phyloP scores from a whole-genome alignment of 805 yeast genomes.

The Candida suzukii region DNA sequence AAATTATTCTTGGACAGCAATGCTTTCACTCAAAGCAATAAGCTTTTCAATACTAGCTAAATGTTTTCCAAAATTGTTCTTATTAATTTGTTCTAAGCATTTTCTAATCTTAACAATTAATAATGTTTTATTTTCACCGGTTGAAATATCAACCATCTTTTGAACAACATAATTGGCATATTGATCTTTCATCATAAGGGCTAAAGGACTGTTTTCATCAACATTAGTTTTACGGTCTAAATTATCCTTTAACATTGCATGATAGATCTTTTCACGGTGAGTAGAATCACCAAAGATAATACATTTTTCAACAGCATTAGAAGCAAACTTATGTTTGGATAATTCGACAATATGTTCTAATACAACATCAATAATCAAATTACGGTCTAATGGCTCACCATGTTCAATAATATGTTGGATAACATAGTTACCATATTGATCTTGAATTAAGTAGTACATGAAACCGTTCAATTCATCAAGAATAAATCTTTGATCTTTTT shows the following conservation, averaged over 20 bases:
- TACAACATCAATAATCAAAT: slow-evolving; percentile 57
- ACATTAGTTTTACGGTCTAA: slow-evolving; percentile 33
- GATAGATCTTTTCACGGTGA: slow-evolving; percentile 58
- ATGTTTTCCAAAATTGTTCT: slow-evolving; percentile 71
- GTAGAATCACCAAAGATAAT: slow-evolving; percentile 61
- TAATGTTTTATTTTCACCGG: slow-evolving; percentile 58
- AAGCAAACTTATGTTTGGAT: slow-evolving; percentile 95
- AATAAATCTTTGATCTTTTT: slow-evolving; percentile 58
- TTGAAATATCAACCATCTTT: slow-evolving; percentile 78
- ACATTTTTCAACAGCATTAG: slow-evolving; percentile 94
- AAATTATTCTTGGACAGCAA: slow-evolving; percentile 6
- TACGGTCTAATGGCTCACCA: slow-evolving; percentile 57
- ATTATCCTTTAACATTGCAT: slow-evolving; percentile 56
- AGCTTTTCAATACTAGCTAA: slow-evolving; percentile 75
- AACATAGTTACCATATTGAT: slow-evolving; percentile 96
- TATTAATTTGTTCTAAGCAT: slow-evolving; percentile 67
- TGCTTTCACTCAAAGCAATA: slow-evolving; percentile 46
- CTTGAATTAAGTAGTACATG: slow-evolving; percentile 75
- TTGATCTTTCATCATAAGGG: slow-evolving; percentile 95
- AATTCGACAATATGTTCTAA: slow-evolving; percentile 56
- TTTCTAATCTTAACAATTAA: slow-evolving; percentile 73
- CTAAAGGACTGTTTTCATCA: slow-evolving; percentile 63
- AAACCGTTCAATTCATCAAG: slow-evolving; percentile 66
- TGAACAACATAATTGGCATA: slow-evolving; percentile 97
- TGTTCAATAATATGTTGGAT: slow-evolving; percentile 91